phyloP scores from a whole-genome alignment of 225 moss, liverwort and hornwort genomes.

The Pleurozium schreberi region DNA sequence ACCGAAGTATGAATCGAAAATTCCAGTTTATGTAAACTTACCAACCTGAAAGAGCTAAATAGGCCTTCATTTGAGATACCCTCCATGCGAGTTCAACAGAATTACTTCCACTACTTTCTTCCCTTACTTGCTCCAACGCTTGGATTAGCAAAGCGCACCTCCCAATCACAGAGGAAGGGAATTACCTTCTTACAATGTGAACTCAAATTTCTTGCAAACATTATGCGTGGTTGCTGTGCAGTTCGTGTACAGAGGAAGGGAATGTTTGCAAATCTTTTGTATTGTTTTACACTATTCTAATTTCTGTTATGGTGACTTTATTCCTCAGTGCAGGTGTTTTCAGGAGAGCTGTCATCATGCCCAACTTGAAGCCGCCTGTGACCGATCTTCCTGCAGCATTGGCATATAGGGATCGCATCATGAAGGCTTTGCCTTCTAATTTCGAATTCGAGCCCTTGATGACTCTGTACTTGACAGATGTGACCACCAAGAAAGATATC shows the following conservation, averaged over 20 bases:
- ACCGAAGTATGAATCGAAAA: not conserved
- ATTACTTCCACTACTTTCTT: conserved; percentile 19
- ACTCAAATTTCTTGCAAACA: not conserved
- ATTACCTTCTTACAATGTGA: not conserved
- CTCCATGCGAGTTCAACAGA: conserved; percentile 35
- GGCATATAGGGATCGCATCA: conserved; percentile 72
- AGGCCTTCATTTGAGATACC: conserved; percentile 39
- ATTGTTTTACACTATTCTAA: not conserved
- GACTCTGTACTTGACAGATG: conserved; percentile 89
- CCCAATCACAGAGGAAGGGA: not conserved
- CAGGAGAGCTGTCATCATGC: conserved; percentile 88
- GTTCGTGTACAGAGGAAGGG: not conserved
- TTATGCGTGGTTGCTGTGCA: not conserved
- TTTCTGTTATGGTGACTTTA: not conserved
- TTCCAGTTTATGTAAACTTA: not conserved
- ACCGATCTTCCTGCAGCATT: conserved; percentile 63
- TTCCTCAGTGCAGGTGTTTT: conserved; percentile 57
- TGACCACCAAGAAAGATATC: conserved; percentile 64
- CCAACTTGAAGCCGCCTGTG: conserved; percentile 93
- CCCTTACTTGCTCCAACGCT: conserved; percentile 43
- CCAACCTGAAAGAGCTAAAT: conserved; percentile 73
- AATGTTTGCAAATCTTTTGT: not conserved
- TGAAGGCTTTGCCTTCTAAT: conserved; percentile 51
- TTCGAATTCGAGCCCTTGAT: conserved; percentile 71
- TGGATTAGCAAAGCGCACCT: conserved; percentile 67